phyloP scores from a whole-genome alignment of 257 asterid genomes.

The Gynochthodes officinalis region DNA sequence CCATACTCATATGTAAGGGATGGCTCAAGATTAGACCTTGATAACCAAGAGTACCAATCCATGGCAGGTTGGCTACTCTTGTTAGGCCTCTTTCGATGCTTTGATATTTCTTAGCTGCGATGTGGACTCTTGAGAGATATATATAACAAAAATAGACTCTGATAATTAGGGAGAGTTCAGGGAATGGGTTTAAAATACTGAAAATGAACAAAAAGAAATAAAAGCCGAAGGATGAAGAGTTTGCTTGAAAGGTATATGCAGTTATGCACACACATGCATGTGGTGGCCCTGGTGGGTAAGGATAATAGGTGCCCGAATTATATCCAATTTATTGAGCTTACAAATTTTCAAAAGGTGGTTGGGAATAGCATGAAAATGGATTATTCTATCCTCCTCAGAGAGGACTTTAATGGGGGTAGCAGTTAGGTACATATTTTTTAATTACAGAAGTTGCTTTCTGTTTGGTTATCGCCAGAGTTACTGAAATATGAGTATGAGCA shows the following conservation, averaged over 20 bases:
- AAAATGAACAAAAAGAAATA: conserved; percentile 20
- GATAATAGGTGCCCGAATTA: conserved; percentile 21
- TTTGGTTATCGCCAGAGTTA: conserved; percentile 3
- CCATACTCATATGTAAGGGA: conserved; percentile 49
- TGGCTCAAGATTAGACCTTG: conserved; percentile 53
- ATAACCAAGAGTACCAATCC: conserved; percentile 85
- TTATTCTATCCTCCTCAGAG: conserved; percentile 2
- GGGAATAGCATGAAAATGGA: conserved; percentile 16
- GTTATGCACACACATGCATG: conserved; percentile 14
- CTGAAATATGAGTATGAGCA: background rate
- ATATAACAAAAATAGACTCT: background rate
- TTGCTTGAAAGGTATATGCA: conserved; percentile 16
- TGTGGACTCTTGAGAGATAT: conserved; percentile 10
- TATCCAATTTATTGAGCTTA: conserved; percentile 6
- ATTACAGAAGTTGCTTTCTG: conserved; percentile 16
- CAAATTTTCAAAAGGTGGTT: conserved; percentile 24
- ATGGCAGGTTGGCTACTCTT: conserved; percentile 27
- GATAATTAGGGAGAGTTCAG: background rate
- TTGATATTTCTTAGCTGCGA: conserved; percentile 10
- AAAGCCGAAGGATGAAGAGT: conserved; percentile 13
- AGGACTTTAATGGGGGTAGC: conserved; percentile 9
- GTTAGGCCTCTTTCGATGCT: background rate
- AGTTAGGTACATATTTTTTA: conserved; percentile 15
- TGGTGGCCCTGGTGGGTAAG: conserved; percentile 26
- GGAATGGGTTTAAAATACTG: conserved; percentile 4